Evolutionary conservation across 2,329 filamentous ascomycete genomes (phyloP).

Genomic region (Graphiopsis chlorocephala): DNA sequence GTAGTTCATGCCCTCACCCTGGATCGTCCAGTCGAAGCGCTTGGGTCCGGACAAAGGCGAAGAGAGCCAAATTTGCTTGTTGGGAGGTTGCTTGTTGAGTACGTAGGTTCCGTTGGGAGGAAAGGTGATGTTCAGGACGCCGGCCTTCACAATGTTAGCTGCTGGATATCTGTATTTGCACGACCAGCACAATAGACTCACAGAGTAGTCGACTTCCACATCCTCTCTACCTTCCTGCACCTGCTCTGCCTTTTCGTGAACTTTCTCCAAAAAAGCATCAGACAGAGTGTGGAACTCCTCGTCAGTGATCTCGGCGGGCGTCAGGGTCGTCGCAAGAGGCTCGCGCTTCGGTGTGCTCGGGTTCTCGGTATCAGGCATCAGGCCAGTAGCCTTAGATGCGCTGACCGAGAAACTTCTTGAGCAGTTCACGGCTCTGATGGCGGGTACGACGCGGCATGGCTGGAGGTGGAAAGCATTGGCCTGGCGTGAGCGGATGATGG

Average conservation of each 20-base stretch:
- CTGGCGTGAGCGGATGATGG: constrained; percentile 19
- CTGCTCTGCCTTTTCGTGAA: constrained; percentile 64
- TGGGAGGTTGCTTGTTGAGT: constrained; percentile 97
- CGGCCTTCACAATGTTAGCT: constrained; percentile 57
- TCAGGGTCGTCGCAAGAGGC: constrained; percentile 43
- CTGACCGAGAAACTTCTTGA: constrained; percentile 14
- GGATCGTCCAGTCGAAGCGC: constrained; percentile 83
- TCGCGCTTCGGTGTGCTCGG: constrained; percentile 41
- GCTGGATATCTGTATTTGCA: neutral
- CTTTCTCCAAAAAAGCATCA: constrained; percentile 67
- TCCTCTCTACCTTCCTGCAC: constrained; percentile 70
- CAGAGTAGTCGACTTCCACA: constrained; percentile 85
- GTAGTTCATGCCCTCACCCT: constrained; percentile 68
- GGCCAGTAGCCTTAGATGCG: constrained; percentile 26
- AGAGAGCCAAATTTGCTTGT: constrained; percentile 95
- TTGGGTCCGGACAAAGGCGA: constrained; percentile 90
- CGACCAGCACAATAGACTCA: constrained; percentile 47
- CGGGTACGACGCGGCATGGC: constrained; percentile 1
- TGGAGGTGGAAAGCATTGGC: constrained; percentile 15
- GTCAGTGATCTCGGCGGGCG: constrained; percentile 56
- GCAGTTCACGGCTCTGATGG: constrained; percentile 11
- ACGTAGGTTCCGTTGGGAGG: constrained; percentile 77
- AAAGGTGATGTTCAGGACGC: constrained; percentile 75
- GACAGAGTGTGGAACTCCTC: constrained; percentile 74
- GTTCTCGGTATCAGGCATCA: constrained; percentile 44